Base-by-base conservation (phyloP, 495 filamentous ascomycete species). In the Penicillium odoratum region DNA sequence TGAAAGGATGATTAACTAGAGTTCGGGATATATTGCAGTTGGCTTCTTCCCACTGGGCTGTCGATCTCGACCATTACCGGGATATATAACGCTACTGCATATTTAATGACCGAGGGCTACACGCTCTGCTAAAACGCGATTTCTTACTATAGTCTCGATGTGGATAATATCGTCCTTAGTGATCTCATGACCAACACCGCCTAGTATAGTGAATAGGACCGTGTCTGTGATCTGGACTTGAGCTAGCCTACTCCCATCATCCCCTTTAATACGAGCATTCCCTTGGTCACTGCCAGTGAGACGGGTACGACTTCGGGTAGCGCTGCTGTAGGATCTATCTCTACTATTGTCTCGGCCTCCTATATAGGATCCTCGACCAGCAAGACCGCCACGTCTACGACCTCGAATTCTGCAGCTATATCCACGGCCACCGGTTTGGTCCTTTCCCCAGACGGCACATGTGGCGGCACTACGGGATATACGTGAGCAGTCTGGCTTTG, bases 181-280 rank as follows among this genome's bases (percentile, higher is more conserved):
- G 43, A 40, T 15, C 33, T 34, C 33, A 34, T 34, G 33, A 34
- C 33, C 33, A 45, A 56, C 44, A 18, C 44, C 38, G 53, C 33
- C 31, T 56, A 45, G 53, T 16, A 45, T n/a, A 26, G 16, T n/a
- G 53, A 56, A 43, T 56, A 40, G 18, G 44, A 56, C 15, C 44
- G 53, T 30, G 45, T 56, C 5, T 56, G 53, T 34, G n/a, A 38
- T 31, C 30, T 40, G 26, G 28, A 44, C n/a, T 18, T 49, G 15
- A 48, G 36, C 21, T n/a, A 25, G 16, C 33, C 53, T 13, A 31
- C 48, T 31, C 53, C 53, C 7, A 56, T 45, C 2, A n/a, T 36
- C 18, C 40, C 40, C 7, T 56, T 56, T 16, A 56, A 56, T 43
- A 47, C 44, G 6, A 56, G 53, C 33, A 56, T 56, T 47, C 53